These are phyloP conservation scores for Globisporangium sylvaticum DNA, from an alignment of 352 stramenopile species.

Conservation along the genomic window DNA sequence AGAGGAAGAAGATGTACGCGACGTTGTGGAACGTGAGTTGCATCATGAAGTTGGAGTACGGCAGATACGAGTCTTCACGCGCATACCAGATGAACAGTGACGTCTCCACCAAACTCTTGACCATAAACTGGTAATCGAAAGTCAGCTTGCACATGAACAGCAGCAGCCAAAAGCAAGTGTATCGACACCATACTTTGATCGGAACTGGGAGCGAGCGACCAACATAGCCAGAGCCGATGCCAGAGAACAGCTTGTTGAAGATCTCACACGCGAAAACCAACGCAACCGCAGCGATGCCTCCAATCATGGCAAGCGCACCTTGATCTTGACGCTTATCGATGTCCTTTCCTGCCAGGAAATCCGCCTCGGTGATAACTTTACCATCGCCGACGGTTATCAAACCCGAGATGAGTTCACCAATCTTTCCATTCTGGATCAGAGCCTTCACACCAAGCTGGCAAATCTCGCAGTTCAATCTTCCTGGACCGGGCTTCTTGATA, in stretches of 20 bases:
- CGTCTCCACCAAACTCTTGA: conserved; percentile 83
- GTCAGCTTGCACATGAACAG: conserved; percentile 71
- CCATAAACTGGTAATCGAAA: conserved; percentile 86
- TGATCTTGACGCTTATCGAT: conserved; percentile 45
- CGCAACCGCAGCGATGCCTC: conserved; percentile 37
- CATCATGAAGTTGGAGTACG: conserved; percentile 83
- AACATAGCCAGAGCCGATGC: conserved; percentile 67
- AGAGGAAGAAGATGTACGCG: conserved; percentile 79
- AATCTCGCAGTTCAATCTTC: conserved; percentile 70
- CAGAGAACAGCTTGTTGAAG: conserved; percentile 67
- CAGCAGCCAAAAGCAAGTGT: conserved; percentile 81
- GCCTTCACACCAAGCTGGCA: conserved; percentile 68
- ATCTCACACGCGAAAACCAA: conserved; percentile 64
- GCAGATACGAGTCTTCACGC: conserved; percentile 60
- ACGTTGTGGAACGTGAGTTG: conserved; percentile 85
- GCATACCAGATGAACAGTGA: conserved; percentile 85
- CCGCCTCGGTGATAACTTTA: conserved; percentile 12
- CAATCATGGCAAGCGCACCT: conserved; percentile 58
- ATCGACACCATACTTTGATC: conserved; percentile 63
- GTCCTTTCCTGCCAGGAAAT: conserved; percentile 19
- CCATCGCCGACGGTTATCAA: conserved; percentile 40
- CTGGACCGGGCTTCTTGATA: conserved; percentile 44
- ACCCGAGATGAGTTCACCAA: conserved; percentile 49
- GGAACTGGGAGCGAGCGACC: conserved; percentile 73
- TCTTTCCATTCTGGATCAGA: conserved; percentile 61